phyloP scores from a whole-genome alignment of 192 early-diverging fungal genomes.

The Coemansia sp. region DNA sequence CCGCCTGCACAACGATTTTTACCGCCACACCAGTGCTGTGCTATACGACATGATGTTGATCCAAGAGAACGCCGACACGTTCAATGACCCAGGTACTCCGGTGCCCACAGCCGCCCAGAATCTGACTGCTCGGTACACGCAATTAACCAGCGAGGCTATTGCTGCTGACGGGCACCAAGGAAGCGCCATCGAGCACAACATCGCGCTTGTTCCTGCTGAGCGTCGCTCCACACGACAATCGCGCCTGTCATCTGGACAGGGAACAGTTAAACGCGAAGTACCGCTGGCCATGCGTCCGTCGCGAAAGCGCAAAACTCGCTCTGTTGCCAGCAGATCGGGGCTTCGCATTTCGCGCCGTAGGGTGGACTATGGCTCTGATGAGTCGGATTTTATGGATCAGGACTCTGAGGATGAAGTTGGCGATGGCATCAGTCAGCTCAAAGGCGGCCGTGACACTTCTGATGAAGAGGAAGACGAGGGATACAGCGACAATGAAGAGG shows the following conservation, averaged over 20 bases:
- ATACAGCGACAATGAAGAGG: neutral
- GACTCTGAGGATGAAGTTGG: neutral
- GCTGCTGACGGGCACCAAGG: neutral
- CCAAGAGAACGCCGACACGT: slow-evolving; percentile 61
- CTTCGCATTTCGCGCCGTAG: slow-evolving; percentile 3
- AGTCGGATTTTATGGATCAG: neutral
- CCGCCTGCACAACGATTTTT: slow-evolving; percentile 56
- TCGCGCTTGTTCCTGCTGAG: neutral
- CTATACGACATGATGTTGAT: slow-evolving; percentile 65
- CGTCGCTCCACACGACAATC: slow-evolving; percentile 1
- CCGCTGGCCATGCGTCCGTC: neutral
- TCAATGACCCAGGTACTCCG: slow-evolving; percentile 56
- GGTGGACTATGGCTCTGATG: neutral
- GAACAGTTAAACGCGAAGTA: neutral
- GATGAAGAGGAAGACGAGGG: slow-evolving; percentile 2
- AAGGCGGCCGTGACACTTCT: neutral
- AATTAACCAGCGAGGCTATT: slow-evolving; percentile 5
- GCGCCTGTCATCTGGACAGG: neutral
- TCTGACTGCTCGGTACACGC: slow-evolving; percentile 14
- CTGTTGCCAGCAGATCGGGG: neutral
- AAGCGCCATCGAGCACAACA: neutral
- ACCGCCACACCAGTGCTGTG: slow-evolving; percentile 59
- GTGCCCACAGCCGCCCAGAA: slow-evolving; percentile 34
- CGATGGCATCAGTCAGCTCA: neutral
- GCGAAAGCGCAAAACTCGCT: slow-evolving; percentile 16